Conservation (phyloP, 2,329 filamentous ascomycete genomes). For the Aspergillus sp. region DNA sequence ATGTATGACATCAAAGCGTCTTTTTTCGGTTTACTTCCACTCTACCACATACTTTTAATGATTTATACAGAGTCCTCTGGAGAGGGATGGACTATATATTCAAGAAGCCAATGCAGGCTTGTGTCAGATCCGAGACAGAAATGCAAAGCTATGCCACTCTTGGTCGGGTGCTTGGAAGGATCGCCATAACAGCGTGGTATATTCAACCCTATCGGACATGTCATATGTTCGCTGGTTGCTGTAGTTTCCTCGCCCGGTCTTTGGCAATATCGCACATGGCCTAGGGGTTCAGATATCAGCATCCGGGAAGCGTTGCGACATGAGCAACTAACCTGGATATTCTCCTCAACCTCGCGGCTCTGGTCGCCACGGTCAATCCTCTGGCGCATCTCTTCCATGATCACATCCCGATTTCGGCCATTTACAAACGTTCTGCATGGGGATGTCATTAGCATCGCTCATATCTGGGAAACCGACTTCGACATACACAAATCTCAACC, state of each 20-base stretch:
- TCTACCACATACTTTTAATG: background rate
- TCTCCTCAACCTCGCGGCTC: slow-evolving; percentile 61
- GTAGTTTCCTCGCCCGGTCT: slow-evolving; percentile 65
- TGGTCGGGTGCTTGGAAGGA: too few relatives aligned
- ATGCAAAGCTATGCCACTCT: too few relatives aligned
- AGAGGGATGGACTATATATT: slow-evolving; percentile 2
- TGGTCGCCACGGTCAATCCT: slow-evolving; percentile 65
- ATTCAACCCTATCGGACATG: too few relatives aligned
- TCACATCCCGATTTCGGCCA: slow-evolving; percentile 62
- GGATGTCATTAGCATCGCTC: slow-evolving; percentile 17
- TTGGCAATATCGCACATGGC: slow-evolving; percentile 89
- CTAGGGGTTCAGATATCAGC: slow-evolving; percentile 33
- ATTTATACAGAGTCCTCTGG: slow-evolving; percentile 3
- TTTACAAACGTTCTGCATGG: slow-evolving; percentile 72
- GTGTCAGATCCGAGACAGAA: too few relatives aligned
- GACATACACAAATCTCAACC: slow-evolving; percentile 61
- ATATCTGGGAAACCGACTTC: background rate
- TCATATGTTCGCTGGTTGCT: slow-evolving; percentile 7
- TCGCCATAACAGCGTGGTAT: too few relatives aligned
- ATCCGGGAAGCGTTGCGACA: background rate
- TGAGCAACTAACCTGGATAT: slow-evolving; percentile 57
- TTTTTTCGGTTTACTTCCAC: too few relatives aligned
- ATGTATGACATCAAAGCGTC: too few relatives aligned
- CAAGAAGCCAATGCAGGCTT: too few relatives aligned
- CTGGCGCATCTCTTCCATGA: slow-evolving; percentile 74